These are phyloP conservation scores for Lophiotrema nucula DNA, from an alignment of 495 filamentous ascomycete genomes.

Conservation along the genomic window DNA sequence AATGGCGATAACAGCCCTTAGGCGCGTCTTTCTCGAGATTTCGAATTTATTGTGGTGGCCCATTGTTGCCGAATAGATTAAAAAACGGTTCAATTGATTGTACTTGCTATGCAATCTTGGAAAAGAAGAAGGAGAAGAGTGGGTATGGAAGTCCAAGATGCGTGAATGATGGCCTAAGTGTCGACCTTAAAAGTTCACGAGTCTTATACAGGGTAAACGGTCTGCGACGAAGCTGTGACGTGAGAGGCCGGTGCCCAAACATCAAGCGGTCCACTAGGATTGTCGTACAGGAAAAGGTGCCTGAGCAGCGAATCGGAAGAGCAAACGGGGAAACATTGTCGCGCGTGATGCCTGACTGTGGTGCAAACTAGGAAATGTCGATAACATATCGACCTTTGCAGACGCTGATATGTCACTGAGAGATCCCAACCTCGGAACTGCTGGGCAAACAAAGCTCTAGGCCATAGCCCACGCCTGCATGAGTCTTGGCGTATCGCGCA, in stretches of 20 bases:
- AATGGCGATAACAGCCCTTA: slow-evolving; percentile 50
- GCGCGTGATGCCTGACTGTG: background rate
- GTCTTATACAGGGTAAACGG: no score
- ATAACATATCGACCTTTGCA: slow-evolving; percentile 14
- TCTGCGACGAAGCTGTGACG: background rate
- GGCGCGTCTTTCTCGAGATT: slow-evolving; percentile 32
- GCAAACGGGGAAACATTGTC: background rate
- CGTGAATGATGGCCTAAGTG: no score
- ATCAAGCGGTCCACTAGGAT: background rate
- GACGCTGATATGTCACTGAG: background rate
- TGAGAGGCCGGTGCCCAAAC: background rate
- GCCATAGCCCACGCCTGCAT: no score
- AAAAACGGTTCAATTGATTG: background rate
- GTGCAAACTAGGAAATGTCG: background rate
- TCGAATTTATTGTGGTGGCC: slow-evolving; percentile 3
- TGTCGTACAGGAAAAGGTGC: background rate
- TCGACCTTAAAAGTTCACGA: no score
- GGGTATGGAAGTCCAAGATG: no score
- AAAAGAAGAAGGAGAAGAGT: no score
- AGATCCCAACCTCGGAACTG: no score
- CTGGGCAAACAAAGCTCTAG: no score
- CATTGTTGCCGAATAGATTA: background rate
- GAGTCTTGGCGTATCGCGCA: no score
- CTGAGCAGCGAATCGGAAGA: background rate
- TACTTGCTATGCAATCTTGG: no score